These are phyloP conservation scores for Chaetomiaceae sp. DNA, from an alignment of 2,329 filamentous ascomycete genomes.

Conservation along the genomic window DNA sequence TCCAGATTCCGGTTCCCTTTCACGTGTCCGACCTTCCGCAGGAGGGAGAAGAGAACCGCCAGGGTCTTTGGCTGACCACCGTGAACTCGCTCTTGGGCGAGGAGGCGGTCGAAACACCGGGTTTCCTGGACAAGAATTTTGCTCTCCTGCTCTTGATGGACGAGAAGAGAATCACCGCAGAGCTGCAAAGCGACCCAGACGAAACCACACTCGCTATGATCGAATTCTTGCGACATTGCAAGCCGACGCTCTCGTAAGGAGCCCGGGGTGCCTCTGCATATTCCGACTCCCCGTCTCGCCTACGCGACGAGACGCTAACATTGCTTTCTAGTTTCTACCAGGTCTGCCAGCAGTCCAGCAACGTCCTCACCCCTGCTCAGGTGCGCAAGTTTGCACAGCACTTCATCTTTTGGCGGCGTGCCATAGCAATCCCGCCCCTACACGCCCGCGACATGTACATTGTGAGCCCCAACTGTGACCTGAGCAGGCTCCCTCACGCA, in stretches of 20 bases:
- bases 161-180: conserved; percentile 64
- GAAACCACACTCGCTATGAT: conserved; percentile 71
- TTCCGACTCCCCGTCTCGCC: too few species aligned
- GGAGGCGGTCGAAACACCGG: conserved; percentile 59
- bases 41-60: conserved; percentile 61
- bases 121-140: conserved; percentile 76
- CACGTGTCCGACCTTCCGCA: conserved; percentile 69
- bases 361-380: conserved; percentile 69
- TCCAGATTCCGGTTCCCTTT: conserved; percentile 59
- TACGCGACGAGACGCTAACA: conserved; percentile 23
- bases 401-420: conserved; percentile 92
- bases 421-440: conserved; percentile 83
- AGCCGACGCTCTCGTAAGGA: conserved; percentile 56
- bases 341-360: conserved; percentile 54
- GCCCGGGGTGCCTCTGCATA: neutral
- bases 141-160: conserved; percentile 79
- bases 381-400: conserved; percentile 86
- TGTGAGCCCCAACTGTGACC: conserved; percentile 81
- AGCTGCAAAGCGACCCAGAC: conserved; percentile 70
- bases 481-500: conserved; percentile 62
- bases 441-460: conserved; percentile 88
- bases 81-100: conserved; percentile 68
- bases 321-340: conserved; percentile 48
- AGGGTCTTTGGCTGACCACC: conserved; percentile 80
- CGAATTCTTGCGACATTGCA: conserved; percentile 72